Percentiles rank a stretch among this genome's conserved stretches.
These are phyloP conservation scores for Delitschia confertaspora DNA, from an alignment of 495 filamentous ascomycete genomes.

Conservation along the genomic window DNA sequence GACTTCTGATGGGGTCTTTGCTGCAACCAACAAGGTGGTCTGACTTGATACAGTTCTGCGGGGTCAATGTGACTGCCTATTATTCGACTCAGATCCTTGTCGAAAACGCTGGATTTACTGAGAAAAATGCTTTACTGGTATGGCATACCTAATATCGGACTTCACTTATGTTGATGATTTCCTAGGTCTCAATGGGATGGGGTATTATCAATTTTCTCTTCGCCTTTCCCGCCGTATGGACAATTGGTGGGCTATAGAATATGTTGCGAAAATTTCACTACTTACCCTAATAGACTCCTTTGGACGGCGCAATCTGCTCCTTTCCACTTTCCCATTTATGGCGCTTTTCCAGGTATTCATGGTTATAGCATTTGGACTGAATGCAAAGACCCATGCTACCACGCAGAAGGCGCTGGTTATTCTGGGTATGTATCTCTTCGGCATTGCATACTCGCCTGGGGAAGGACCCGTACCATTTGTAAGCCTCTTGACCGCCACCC, in stretches of 20 bases:
- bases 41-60: constrained; percentile 7
- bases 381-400: background rate
- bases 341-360: constrained; percentile 11
- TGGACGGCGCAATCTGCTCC: constrained; percentile 22
- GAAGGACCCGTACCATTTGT: constrained; percentile 26
- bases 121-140: constrained; percentile 8
- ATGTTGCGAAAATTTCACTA: too few species aligned
- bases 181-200: constrained; percentile 17
- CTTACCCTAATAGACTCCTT: constrained; percentile 12
- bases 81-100: constrained; percentile 12
- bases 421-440: constrained; percentile 24
- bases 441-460: constrained; percentile 20
- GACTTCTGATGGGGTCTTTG: too few species aligned
- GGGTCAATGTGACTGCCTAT: constrained; percentile 21
- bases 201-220: constrained; percentile 27
- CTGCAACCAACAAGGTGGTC: too few species aligned
- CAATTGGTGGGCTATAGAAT: constrained; percentile 14
- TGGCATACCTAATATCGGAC: background rate
- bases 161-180: background rate
- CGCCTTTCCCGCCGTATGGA: constrained; percentile 23
- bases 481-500: background rate
- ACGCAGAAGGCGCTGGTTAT: constrained; percentile 1
- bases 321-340: constrained; percentile 27
- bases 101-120: constrained; percentile 3
- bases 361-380: constrained; percentile 18